A percentile compares a stretch with the other conserved stretches of the same genome.
These are phyloP conservation scores for Hysterangium stoloniferum DNA, from an alignment of 768 basidiomycete species.

Conservation along the genomic window DNA sequence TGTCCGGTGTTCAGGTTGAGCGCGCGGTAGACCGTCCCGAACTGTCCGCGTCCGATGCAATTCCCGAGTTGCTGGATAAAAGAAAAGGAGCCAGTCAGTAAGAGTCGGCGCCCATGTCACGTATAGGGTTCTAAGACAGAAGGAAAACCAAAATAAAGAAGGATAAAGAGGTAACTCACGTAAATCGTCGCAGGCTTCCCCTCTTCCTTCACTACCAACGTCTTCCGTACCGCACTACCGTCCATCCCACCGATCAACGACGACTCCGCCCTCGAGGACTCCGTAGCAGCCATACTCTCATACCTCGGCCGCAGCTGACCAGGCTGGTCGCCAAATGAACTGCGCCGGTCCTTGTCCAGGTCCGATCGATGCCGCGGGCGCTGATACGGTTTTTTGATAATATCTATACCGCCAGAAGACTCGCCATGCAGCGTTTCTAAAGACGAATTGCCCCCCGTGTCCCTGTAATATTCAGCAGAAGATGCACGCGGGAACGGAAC, in stretches of 20 bases:
- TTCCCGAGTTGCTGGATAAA: constrained; percentile 84
- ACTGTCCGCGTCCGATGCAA: constrained; percentile 95
- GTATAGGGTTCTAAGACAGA: background rate
- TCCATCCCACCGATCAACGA: constrained; percentile 38
- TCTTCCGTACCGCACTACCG: constrained; percentile 55
- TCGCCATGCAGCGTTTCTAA: constrained; percentile 10
- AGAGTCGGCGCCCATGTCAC: constrained; percentile 8
- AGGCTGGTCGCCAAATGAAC: constrained; percentile 43
- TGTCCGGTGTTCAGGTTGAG: constrained; percentile 91
- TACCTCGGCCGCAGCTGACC: constrained; percentile 53
- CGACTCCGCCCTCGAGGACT: constrained; percentile 60
- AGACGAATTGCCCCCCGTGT: constrained; percentile 15
- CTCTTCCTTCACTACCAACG: constrained; percentile 71
- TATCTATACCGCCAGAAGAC: background rate
- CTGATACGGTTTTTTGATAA: constrained; percentile 10
- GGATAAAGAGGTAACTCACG: constrained; percentile 41
- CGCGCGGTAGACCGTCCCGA: constrained; percentile 92
- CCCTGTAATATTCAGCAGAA: constrained; percentile 44
- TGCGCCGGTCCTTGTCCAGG: constrained; percentile 56
- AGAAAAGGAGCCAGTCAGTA: constrained; percentile 11
- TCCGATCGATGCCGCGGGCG: constrained; percentile 24
- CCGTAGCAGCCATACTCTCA: constrained; percentile 63
- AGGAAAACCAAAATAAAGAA: background rate
- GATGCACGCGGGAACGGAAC: constrained; percentile 62
- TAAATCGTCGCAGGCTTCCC: constrained; percentile 75